Percentiles rank a stretch among this genome's conserved stretches.
phyloP scores from a whole-genome alignment of 257 asterid species.

The Handroanthus guayacan region DNA sequence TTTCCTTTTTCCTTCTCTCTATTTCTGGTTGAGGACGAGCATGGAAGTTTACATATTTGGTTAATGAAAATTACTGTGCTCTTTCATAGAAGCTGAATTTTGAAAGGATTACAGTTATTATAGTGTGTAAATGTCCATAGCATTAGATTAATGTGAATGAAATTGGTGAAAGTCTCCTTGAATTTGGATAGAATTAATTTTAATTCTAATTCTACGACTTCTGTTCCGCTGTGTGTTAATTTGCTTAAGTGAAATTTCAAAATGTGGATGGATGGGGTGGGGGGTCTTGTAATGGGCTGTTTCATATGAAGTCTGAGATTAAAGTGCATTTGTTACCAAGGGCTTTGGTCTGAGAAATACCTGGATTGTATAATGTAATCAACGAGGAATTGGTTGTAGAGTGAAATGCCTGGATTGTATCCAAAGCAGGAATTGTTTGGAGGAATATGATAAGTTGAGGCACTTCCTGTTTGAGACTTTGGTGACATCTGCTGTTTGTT shows the following conservation, averaged over 20 bases:
- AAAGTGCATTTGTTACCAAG: not conserved
- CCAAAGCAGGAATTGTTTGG: not conserved
- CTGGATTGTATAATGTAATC: no score
- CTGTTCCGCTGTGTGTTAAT: not conserved
- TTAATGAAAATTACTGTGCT: not conserved
- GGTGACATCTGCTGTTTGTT: not conserved
- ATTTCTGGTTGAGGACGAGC: not conserved
- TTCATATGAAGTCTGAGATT: slow-evolving; percentile 12
- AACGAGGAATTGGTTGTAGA: not conserved
- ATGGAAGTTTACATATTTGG: not conserved
- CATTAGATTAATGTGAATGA: not conserved
- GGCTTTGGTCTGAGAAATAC: not conserved
- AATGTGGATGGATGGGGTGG: not conserved
- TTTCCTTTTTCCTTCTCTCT: slow-evolving; percentile 2
- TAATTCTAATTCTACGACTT: not conserved
- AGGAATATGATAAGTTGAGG: not conserved
- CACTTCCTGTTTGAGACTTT: not conserved
- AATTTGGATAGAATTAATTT: not conserved
- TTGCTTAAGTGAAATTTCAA: not conserved
- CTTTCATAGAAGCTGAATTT: not conserved
- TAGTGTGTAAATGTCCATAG: not conserved
- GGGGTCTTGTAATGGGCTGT: not conserved
- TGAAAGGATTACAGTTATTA: not conserved
- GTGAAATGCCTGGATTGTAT: not conserved
- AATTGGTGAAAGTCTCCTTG: slow-evolving; percentile 1